A percentile compares a stretch with the other conserved stretches of the same genome.
Evolutionary conservation across 306 rosid genomes (phyloP).

Genomic region (Abrus precatorius): DNA sequence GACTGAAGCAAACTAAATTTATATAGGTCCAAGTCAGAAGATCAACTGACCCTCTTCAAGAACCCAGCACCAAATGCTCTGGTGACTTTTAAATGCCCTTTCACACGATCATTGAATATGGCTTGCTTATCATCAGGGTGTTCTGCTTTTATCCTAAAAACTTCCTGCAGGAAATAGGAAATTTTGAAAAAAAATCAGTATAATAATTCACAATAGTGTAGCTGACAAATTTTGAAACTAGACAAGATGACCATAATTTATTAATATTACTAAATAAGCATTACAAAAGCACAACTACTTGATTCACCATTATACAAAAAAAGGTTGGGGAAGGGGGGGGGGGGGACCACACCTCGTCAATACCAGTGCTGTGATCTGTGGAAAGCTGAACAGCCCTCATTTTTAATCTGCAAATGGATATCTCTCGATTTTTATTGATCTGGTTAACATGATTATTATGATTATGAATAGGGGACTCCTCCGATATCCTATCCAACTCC

Average conservation of each 20-base stretch:
- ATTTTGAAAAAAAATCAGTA: constrained; percentile 17
- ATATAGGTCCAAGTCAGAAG: not conserved
- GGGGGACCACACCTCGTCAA: constrained; percentile 61
- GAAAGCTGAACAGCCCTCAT: constrained; percentile 82
- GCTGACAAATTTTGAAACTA: constrained; percentile 25
- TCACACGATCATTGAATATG: constrained; percentile 68
- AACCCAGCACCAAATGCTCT: constrained; percentile 82
- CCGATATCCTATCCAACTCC: constrained; percentile 78
- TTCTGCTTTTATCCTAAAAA: constrained; percentile 62
- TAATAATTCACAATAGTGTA: constrained; percentile 17
- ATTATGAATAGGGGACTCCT: constrained; percentile 76
- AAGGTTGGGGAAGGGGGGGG: not conserved
- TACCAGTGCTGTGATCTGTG: constrained; percentile 69
- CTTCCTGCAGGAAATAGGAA: constrained; percentile 57
- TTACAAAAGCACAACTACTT: not conserved
- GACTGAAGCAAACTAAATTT: too few species aligned
- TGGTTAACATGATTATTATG: constrained; percentile 58
- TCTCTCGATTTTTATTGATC: constrained; percentile 69
- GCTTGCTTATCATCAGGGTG: constrained; percentile 73
- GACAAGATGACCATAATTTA: constrained; percentile 11
- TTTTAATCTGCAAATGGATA: constrained; percentile 64
- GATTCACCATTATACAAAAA: constrained; percentile 24
- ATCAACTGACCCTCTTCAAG: constrained; percentile 73
- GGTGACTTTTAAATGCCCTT: constrained; percentile 75
- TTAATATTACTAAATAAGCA: constrained; percentile 7